phyloP scores from a whole-genome alignment of 208 protist genomes.

The Crithidia bombi region DNA sequence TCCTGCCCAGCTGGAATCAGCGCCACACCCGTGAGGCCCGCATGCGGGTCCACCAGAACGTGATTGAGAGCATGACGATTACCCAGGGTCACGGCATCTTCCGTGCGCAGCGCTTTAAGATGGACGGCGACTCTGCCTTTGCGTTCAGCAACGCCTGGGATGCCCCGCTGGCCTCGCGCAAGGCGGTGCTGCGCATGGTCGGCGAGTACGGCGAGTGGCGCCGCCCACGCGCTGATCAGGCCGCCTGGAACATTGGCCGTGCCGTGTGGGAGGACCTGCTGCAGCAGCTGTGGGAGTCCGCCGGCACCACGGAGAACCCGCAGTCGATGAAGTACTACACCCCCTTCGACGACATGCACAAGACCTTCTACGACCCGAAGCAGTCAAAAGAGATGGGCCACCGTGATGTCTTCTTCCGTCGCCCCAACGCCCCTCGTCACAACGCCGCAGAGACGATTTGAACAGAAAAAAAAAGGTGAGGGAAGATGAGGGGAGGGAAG shows the following conservation, averaged over 20 bases:
- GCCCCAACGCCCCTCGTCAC: conserved; percentile 84
- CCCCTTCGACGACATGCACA: conserved; percentile 85
- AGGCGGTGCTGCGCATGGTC: conserved; percentile 88
- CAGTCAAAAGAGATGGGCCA: conserved; percentile 89
- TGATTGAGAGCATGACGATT: conserved; percentile 91
- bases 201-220: conserved; percentile 94
- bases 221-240: conserved; percentile 74
- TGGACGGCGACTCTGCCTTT: conserved; percentile 85
- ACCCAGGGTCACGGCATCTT: conserved; percentile 89
- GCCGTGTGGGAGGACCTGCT: conserved; percentile 89
- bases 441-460: conserved; percentile 74
- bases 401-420: conserved; percentile 87
- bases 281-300: conserved; percentile 87
- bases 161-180: conserved; percentile 81
- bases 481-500: not conserved
- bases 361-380: conserved; percentile 78
- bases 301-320: conserved; percentile 82
- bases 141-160: conserved; percentile 92
- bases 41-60: conserved; percentile 89
- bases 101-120: conserved; percentile 90
- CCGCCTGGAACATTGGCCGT: conserved; percentile 80
- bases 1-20: conserved; percentile 89
- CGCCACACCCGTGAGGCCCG: conserved; percentile 86
- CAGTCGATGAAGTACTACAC: conserved; percentile 95
- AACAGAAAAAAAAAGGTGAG: not conserved